Evolutionary conservation across 495 filamentous ascomycete genomes (phyloP), one percentile per base, ranked within the genome.

Genomic region (Sphaerosporella brunnea): DNA sequence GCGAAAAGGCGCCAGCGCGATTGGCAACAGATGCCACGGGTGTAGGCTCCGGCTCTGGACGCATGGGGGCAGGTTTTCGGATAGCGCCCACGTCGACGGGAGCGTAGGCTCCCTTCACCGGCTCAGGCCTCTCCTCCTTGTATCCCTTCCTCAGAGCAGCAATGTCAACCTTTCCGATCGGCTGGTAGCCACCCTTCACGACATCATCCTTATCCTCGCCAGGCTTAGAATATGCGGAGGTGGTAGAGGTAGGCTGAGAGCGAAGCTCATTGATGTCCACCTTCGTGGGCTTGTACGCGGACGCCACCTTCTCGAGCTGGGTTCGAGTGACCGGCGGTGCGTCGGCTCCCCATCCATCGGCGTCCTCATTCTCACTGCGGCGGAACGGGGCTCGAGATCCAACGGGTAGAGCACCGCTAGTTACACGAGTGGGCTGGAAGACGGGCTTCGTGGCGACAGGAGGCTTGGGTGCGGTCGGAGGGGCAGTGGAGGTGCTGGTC

Each of bases 101-200:
- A 63, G 93, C 79, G 55, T 96, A 96, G 13, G 85, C 72, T 10
- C 88, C 88, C 63, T 92, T 96, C 2, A 95, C 82, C 3, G 74
- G 70, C 3, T 75, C 71, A 3, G 88, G 88, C 37, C 86, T 68
- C 44, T 93, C 82, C 53, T 93, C 80, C 36, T 72, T 65, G 13
- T 67, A 51, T 51, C 77, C 75, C 8, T 88, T 87, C 40, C 86
- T 72, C 45, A 96, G 77, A 2, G 83, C 85, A 30, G 82, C 81
- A 65, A 99, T 95, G 56, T 96, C 86, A 9, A 96, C 82, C 64
- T 93, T 95, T 8, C 92, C 92, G 50, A 99, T 71, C 5, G 90
- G 90, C 61, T 93, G 87, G 61, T 99, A 99, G n/a, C 70, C 82
- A 8, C 92, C 88, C 53, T 70, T 80, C 20, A 96, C 79, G 13